Conservation (phyloP, 768 basidiomycete species). For the Boletus rubescentipes region DNA sequence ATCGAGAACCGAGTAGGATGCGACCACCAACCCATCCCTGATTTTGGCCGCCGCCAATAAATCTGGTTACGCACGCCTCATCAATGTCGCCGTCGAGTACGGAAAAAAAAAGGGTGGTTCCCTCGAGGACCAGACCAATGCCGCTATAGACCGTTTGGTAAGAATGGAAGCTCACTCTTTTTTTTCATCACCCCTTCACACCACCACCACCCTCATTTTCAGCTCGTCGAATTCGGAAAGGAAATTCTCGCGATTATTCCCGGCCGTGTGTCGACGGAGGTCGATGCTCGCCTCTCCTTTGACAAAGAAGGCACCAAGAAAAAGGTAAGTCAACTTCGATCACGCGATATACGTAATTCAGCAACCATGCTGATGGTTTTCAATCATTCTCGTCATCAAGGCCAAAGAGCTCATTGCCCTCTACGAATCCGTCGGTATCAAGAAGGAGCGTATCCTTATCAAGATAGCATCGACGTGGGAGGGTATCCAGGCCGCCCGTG, state of each 20-base stretch:
- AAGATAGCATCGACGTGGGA: conserved; percentile 99
- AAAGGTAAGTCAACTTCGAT: conserved; percentile 51
- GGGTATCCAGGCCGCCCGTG: conserved; percentile 97
- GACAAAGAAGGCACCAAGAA: conserved; percentile 90
- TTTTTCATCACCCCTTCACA: conserved; percentile 8
- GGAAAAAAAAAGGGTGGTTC: conserved; percentile 81
- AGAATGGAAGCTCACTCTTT: conserved; percentile 31
- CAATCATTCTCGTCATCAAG: conserved; percentile 32
- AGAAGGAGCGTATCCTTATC: conserved; percentile 93
- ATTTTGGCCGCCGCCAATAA: conserved; percentile 94
- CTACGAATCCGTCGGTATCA: conserved; percentile 91
- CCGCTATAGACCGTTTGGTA: conserved; percentile 88
- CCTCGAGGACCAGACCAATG: conserved; percentile 70
- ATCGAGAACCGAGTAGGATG: conserved; percentile 58
- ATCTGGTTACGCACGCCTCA: conserved; percentile 76
- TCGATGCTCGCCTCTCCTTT: conserved; percentile 96
- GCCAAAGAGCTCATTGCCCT: conserved; percentile 88
- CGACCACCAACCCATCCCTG: conserved; percentile 96
- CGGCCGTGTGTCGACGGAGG: conserved; percentile 98
- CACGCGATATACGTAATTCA: conserved; percentile 23
- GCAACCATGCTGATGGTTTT: conserved; percentile 5
- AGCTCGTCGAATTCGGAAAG: conserved; percentile 98
- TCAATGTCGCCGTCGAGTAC: conserved; percentile 69
- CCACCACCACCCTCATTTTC: conserved; percentile 20
- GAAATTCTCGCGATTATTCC: conserved; percentile 95